Percentiles rank a stretch among this genome's conserved stretches.
Evolutionary conservation across 306 rosid genomes (phyloP).

Genomic region (Cucurbita maxima): DNA sequence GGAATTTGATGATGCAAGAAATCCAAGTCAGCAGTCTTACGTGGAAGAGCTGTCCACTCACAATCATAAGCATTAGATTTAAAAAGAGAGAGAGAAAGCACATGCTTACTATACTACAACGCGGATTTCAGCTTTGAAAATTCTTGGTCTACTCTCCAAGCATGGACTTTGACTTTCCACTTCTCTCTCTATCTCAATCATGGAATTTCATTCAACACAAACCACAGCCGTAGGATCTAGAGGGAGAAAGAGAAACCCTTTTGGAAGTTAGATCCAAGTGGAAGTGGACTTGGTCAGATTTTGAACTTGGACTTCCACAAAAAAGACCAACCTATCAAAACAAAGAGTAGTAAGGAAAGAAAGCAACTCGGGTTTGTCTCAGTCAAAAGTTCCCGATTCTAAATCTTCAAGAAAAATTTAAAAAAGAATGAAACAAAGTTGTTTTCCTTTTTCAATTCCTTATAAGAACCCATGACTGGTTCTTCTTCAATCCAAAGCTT

Average conservation of each 20-base stretch:
- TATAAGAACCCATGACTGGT: not conserved
- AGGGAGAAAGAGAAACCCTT: not conserved
- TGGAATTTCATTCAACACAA: not conserved
- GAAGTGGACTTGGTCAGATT: conserved; percentile 11
- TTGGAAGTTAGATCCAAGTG: not conserved
- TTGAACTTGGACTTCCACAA: conserved; percentile 6
- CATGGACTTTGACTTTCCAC: not conserved
- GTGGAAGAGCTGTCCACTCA: not conserved
- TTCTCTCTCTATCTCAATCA: not conserved
- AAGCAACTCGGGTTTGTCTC: not conserved
- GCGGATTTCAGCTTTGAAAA: conserved; percentile 7
- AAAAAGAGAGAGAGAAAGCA: not conserved
- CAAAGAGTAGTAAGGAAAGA: not conserved
- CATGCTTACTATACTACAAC: not conserved
- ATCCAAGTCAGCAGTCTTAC: not conserved
- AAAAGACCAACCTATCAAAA: not conserved
- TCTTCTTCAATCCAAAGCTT: not conserved
- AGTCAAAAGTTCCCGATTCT: conserved; percentile 5
- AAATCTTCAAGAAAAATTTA: not conserved
- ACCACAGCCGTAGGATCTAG: conserved; percentile 1
- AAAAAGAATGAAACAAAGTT: not conserved
- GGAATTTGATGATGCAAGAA: not conserved
- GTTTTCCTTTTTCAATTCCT: not conserved
- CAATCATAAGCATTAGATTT: conserved; percentile 1
- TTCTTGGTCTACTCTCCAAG: conserved; percentile 5